Percentiles rank a stretch among this genome's conserved stretches.
Evolutionary conservation across 208 protist genomes (phyloP).

Genomic region (Leishmania arabica): DNA sequence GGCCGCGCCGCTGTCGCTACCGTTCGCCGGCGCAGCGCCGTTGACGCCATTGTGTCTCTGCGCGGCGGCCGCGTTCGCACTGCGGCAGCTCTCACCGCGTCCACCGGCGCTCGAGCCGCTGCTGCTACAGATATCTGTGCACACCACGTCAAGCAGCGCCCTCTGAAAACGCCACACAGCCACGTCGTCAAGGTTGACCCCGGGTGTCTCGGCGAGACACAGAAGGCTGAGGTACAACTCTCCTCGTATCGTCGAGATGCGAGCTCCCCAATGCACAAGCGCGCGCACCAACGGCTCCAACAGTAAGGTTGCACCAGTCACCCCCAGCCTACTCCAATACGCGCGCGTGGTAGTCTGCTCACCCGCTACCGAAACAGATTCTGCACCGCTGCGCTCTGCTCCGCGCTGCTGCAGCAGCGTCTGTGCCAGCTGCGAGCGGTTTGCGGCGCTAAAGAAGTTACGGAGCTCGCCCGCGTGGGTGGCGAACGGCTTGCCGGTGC

Average conservation of each 20-base stretch:
- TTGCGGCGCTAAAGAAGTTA: slow-evolving; percentile 27
- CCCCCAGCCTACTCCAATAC: neutral
- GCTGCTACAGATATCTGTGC: slow-evolving; percentile 46
- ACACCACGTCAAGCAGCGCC: slow-evolving; percentile 61
- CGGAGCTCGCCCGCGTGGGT: slow-evolving; percentile 29
- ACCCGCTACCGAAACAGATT: neutral
- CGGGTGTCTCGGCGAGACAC: slow-evolving; percentile 56
- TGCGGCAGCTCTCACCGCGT: neutral
- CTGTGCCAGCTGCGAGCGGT: slow-evolving; percentile 30
- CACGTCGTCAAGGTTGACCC: slow-evolving; percentile 65
- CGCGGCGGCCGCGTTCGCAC: neutral
- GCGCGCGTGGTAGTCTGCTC: neutral
- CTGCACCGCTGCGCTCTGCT: slow-evolving; percentile 1
- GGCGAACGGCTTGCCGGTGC: slow-evolving; percentile 16
- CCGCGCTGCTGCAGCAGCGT: slow-evolving; percentile 17
- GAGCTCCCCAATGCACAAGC: slow-evolving; percentile 56
- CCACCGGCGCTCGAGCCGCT: neutral
- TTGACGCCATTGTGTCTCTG: neutral
- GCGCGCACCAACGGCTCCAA: slow-evolving; percentile 59
- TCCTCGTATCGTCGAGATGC: slow-evolving; percentile 42
- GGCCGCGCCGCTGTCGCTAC: neutral
- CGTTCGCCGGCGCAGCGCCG: neutral
- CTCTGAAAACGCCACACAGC: slow-evolving; percentile 61
- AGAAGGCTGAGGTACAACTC: slow-evolving; percentile 67
- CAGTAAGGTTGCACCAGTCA: slow-evolving; percentile 12